phyloP scores from a whole-genome alignment of 2,329 filamentous ascomycete genomes.

The Colletotrichum sp. region DNA sequence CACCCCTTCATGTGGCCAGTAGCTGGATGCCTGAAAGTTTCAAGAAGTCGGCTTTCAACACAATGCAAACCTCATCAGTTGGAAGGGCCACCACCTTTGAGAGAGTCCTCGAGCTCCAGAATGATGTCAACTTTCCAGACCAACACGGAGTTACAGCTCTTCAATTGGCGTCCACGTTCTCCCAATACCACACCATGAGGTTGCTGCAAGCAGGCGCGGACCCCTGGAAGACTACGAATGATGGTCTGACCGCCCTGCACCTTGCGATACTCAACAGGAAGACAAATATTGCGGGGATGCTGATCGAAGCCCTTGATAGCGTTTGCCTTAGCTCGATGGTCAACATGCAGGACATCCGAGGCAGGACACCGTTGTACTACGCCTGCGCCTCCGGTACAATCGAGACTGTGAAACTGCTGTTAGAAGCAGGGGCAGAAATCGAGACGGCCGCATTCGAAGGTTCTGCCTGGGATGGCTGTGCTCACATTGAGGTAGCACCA shows the following conservation, averaged over 20 bases:
- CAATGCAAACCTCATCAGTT: neutral
- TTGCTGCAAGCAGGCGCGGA: conserved; percentile 44
- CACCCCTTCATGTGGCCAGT: neutral
- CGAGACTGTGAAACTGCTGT: conserved; percentile 30
- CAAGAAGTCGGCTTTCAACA: neutral
- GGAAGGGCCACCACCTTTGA: neutral
- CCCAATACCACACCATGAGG: conserved; percentile 24
- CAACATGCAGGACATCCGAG: neutral
- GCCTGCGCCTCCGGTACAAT: conserved; percentile 26
- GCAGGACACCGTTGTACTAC: conserved; percentile 26
- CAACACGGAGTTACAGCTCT: conserved; percentile 26
- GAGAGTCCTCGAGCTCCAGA: neutral
- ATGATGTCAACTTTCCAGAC: neutral
- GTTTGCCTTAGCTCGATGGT: neutral
- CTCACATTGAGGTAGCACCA: neutral
- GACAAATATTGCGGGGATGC: conserved; percentile 37
- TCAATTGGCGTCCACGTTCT: conserved; percentile 28
- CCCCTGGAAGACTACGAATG: conserved; percentile 30
- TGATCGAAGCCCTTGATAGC: conserved; percentile 23
- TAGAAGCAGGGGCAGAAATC: conserved; percentile 29
- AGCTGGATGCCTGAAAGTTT: neutral
- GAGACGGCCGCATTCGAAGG: neutral
- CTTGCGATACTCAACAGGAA: conserved; percentile 39
- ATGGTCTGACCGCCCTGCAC: conserved; percentile 44
- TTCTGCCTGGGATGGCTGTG: neutral